phyloP scores from a whole-genome alignment of 345 rosid species.

The Eucalyptus polyanthemos region DNA sequence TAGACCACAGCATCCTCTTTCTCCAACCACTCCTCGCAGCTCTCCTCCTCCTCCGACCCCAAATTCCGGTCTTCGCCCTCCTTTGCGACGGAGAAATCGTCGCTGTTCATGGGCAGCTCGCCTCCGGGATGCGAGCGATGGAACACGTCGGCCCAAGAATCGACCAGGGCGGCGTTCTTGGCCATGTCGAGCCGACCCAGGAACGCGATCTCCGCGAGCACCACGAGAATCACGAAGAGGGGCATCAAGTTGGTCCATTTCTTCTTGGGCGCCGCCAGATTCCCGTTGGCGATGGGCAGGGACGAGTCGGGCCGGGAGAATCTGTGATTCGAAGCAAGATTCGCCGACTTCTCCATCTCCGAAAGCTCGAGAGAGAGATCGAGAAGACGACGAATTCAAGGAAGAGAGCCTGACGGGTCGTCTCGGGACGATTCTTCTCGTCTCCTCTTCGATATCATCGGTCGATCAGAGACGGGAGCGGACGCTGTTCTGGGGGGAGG shows the following conservation, averaged over 20 bases:
- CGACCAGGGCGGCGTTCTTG: conserved; percentile 46
- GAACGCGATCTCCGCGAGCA: conserved; percentile 65
- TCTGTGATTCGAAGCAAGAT: conserved; percentile 47
- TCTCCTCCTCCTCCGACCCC: conserved; percentile 18
- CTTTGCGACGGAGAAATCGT: neutral
- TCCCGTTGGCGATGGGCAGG: conserved; percentile 8
- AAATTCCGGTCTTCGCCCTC: neutral
- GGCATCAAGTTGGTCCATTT: conserved; percentile 57
- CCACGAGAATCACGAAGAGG: conserved; percentile 52
- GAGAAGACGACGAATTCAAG: neutral
- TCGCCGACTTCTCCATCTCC: conserved; percentile 17
- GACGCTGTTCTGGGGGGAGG: neutral
- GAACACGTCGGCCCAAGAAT: conserved; percentile 65
- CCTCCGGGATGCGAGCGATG: conserved; percentile 3
- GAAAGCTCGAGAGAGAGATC: neutral
- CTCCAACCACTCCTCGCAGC: conserved; percentile 74
- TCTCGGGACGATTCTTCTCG: neutral
- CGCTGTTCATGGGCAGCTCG: neutral
- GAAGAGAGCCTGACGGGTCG: neutral
- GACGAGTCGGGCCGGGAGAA: conserved; percentile 27
- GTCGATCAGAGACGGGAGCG: neutral
- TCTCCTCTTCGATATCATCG: neutral
- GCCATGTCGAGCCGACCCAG: conserved; percentile 74
- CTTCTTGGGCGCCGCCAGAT: conserved; percentile 25
- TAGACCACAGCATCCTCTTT: conserved; percentile 52